phyloP scores from a whole-genome alignment of 2,329 filamentous ascomycete genomes.

The Stemphylium lycopersici region DNA sequence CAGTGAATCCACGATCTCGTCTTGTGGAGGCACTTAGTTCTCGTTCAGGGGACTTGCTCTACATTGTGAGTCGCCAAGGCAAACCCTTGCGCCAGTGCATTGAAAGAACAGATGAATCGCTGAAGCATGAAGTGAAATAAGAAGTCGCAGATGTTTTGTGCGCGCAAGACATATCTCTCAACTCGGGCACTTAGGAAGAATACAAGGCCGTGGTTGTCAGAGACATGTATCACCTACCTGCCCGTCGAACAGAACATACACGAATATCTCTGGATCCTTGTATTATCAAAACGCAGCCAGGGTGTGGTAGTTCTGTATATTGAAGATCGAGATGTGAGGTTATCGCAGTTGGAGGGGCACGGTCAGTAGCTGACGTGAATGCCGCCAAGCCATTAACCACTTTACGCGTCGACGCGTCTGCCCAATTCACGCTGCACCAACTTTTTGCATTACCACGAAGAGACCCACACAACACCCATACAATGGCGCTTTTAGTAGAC shows the following conservation, averaged over 20 bases:
- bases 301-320: too few relatives aligned
- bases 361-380: slow-evolving; percentile 7
- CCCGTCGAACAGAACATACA: too few relatives aligned
- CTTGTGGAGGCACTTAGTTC: not conserved
- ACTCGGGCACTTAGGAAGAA: too few relatives aligned
- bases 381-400: slow-evolving; percentile 29
- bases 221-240: too few relatives aligned
- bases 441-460: slow-evolving; percentile 10
- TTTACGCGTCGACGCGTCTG: slow-evolving; percentile 44
- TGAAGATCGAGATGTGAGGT: too few relatives aligned
- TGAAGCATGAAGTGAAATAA: too few relatives aligned
- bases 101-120: not conserved
- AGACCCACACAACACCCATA: slow-evolving; percentile 17
- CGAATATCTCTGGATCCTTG: too few relatives aligned
- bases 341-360: not conserved
- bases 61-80: not conserved
- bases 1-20: not conserved
- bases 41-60: not conserved
- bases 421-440: slow-evolving; percentile 11
- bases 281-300: too few relatives aligned
- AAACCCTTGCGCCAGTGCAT: not conserved
- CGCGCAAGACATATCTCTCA: too few relatives aligned
- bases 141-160: too few relatives aligned
- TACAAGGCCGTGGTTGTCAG: too few relatives aligned
- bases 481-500: slow-evolving; percentile 69